Conservation (phyloP, 116 monocot species). For the Cymodocea nodosa region DNA sequence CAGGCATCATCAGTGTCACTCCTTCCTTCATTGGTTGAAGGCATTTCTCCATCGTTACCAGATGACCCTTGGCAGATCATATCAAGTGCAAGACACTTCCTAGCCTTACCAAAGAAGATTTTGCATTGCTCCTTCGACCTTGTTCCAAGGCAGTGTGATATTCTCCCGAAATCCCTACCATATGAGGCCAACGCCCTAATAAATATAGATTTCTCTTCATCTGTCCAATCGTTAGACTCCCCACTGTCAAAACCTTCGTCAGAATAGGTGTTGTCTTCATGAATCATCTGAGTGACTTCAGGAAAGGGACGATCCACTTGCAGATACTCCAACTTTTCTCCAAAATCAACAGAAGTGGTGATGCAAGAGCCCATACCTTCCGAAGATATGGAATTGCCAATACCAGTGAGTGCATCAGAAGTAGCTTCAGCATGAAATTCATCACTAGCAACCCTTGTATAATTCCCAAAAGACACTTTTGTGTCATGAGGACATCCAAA, state of each 20-base stretch:
- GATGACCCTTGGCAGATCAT: conserved; percentile 19
- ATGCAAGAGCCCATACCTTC: conserved; percentile 72
- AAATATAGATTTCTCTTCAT: conserved; percentile 72
- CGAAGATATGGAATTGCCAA: conserved; percentile 45
- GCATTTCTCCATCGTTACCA: conserved; percentile 16
- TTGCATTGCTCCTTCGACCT: conserved; percentile 83
- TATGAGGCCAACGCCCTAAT: conserved; percentile 42
- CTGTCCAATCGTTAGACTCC: conserved; percentile 75
- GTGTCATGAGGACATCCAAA: conserved; percentile 3
- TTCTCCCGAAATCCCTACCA: conserved; percentile 69
- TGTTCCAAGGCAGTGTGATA: conserved; percentile 44
- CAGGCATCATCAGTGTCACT: conserved; percentile 58
- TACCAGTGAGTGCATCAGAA: conserved; percentile 45
- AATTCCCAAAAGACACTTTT: conserved; percentile 15
- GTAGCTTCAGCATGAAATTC: conserved; percentile 31
- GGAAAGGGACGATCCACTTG: conserved; percentile 11
- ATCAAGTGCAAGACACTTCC: conserved; percentile 73
- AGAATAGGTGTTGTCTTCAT: conserved; percentile 41
- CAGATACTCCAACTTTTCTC: conserved; percentile 24
- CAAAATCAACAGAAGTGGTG: conserved; percentile 43
- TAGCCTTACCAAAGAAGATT: conserved; percentile 86
- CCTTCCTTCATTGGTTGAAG: conserved; percentile 38
- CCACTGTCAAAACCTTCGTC: conserved; percentile 46
- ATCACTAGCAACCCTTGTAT: conserved; percentile 13
- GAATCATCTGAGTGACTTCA: conserved; percentile 24